Conservation (phyloP, 768 basidiomycete genomes). For the Trametes punicea region DNA sequence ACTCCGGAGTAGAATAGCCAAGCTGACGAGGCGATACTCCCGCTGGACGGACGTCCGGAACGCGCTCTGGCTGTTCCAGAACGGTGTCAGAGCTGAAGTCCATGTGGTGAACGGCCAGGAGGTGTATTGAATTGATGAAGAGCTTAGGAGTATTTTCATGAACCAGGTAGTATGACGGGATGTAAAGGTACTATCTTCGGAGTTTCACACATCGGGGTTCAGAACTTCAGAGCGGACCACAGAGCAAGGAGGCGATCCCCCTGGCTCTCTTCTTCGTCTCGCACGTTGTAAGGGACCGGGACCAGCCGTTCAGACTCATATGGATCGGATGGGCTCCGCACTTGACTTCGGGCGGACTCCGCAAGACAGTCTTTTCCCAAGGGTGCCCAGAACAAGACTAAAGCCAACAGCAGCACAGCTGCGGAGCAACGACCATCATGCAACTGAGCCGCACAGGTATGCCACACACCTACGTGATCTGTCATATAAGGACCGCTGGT, state of each 20-base stretch:
- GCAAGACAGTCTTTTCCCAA: too few relatives aligned
- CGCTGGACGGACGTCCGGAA: constrained; percentile 40
- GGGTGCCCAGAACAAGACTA: too few relatives aligned
- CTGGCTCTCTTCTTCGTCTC: too few relatives aligned
- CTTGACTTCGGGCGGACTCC: too few relatives aligned
- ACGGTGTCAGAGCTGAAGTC: constrained; percentile 41
- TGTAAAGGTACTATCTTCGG: constrained; percentile 15
- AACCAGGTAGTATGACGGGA: constrained; percentile 14
- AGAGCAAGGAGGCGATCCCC: constrained; percentile 52
- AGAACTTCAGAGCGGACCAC: constrained; percentile 50
- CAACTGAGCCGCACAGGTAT: too few relatives aligned
- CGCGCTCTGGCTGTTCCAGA: constrained; percentile 37
- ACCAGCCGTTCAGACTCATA: constrained; percentile 38
- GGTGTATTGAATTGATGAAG: neutral
- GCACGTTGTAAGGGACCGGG: constrained; percentile 52
- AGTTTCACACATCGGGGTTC: constrained; percentile 37
- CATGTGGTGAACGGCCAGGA: neutral
- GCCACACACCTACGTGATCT: too few relatives aligned
- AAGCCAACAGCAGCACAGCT: too few relatives aligned
- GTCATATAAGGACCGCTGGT: too few relatives aligned
- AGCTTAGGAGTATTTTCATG: constrained; percentile 11
- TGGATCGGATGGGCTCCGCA: neutral
- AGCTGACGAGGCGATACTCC: constrained; percentile 31
- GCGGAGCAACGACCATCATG: too few relatives aligned
- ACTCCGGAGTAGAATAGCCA: constrained; percentile 51